These are phyloP conservation scores for Trametes villosa DNA, from an alignment of 768 basidiomycete genomes.

Conservation along the genomic window DNA sequence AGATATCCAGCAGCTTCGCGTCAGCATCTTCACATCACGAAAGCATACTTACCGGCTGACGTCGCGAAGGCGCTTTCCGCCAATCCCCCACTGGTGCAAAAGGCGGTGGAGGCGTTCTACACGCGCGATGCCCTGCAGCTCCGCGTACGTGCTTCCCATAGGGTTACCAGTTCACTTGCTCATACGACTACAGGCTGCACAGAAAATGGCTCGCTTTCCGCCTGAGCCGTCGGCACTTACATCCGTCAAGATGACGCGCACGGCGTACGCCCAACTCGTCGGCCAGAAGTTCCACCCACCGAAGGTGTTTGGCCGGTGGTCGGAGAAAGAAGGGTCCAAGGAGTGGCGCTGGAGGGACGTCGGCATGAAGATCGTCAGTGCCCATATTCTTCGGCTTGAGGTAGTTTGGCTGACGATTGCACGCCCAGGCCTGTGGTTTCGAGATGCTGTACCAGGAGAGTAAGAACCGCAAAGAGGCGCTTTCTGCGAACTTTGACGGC, in stretches of 20 bases:
- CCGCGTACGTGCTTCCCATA: conserved; percentile 56
- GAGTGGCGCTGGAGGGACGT: conserved; percentile 83
- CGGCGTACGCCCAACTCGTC: conserved; percentile 90
- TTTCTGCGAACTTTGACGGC: conserved; percentile 37
- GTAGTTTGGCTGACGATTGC: background rate
- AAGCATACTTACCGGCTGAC: conserved; percentile 79
- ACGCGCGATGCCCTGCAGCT: conserved; percentile 91
- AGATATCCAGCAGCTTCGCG: conserved; percentile 75
- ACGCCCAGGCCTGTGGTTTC: conserved; percentile 82
- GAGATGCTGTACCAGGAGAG: conserved; percentile 95
- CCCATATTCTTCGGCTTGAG: background rate
- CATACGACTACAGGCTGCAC: conserved; percentile 65
- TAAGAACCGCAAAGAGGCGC: conserved; percentile 55
- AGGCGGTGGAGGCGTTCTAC: conserved; percentile 91
- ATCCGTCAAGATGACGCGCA: conserved; percentile 79
- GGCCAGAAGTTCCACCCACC: conserved; percentile 94
- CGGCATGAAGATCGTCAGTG: conserved; percentile 89
- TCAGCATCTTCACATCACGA: conserved; percentile 75
- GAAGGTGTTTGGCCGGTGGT: conserved; percentile 81
- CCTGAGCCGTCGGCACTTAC: conserved; percentile 66
- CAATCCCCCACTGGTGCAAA: conserved; percentile 76
- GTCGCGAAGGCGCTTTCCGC: conserved; percentile 72
- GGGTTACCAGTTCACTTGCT: background rate
- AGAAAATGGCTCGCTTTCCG: conserved; percentile 89
- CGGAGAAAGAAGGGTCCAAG: conserved; percentile 60